phyloP scores from a whole-genome alignment of 305 asterid species.

The Caryopteris hybrid region DNA sequence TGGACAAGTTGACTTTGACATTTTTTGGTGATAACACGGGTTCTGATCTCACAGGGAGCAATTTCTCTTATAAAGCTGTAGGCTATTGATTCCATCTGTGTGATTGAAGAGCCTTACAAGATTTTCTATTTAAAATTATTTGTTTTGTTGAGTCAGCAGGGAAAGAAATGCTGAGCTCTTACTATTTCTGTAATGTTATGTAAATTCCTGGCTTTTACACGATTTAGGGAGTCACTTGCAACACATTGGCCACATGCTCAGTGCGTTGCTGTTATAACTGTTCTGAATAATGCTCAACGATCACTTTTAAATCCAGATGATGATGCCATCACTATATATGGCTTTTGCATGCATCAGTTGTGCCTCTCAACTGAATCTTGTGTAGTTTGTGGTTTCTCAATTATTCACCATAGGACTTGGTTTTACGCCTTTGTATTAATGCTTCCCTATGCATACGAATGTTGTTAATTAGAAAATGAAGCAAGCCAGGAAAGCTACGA shows the following conservation, averaged over 20 bases:
- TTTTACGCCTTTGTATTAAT: slow-evolving; percentile 20
- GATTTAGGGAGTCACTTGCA: background rate
- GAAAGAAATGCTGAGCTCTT: background rate
- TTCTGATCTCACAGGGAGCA: background rate
- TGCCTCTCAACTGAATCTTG: slow-evolving; percentile 2
- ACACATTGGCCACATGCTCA: background rate
- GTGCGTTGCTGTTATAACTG: background rate
- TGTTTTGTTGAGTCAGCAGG: background rate
- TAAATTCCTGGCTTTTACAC: background rate
- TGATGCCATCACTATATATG: slow-evolving; percentile 11
- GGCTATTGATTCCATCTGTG: background rate
- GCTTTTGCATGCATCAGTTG: background rate
- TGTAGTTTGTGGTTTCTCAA: slow-evolving; percentile 12
- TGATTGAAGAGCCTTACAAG: no score
- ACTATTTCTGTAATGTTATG: background rate
- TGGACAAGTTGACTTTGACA: background rate
- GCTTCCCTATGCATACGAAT: slow-evolving; percentile 15
- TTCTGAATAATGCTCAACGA: background rate
- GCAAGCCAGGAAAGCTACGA: slow-evolving; percentile 47
- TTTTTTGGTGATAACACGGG: background rate
- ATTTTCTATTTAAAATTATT: background rate
- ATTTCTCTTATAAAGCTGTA: background rate
- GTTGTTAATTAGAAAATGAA: slow-evolving; percentile 41
- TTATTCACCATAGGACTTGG: slow-evolving; percentile 11
- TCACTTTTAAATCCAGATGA: background rate